Percentiles rank a stretch among this genome's conserved stretches.
Evolutionary conservation across 2,329 filamentous ascomycete genomes (phyloP).

Genomic region (Ascochyta fabae): DNA sequence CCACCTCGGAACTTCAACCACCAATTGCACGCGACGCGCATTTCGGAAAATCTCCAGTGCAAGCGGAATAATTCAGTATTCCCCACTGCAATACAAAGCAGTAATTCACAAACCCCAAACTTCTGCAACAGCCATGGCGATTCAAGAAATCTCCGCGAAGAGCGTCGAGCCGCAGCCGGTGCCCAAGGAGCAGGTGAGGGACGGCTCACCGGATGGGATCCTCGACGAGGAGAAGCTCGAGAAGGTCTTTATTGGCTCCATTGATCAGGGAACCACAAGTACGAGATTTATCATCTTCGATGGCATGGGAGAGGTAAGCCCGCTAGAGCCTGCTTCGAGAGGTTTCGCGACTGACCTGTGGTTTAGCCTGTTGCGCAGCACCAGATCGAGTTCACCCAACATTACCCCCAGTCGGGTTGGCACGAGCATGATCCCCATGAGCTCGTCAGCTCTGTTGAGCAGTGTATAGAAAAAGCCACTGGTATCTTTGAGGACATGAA

Average conservation of each 20-base stretch:
- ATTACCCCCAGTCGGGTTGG: slow-evolving; percentile 87
- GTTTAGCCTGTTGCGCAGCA: slow-evolving; percentile 75
- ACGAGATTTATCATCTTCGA: slow-evolving; percentile 92
- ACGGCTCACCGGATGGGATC: slow-evolving; percentile 22
- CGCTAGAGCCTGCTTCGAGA: background rate
- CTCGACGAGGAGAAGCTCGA: slow-evolving; percentile 47
- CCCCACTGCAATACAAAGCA: slow-evolving; percentile 6
- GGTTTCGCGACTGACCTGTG: slow-evolving; percentile 2
- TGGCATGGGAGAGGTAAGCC: slow-evolving; percentile 62
- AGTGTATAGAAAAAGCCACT: slow-evolving; percentile 79
- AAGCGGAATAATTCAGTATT: slow-evolving; percentile 25
- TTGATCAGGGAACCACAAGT: slow-evolving; percentile 90
- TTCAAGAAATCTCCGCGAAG: slow-evolving; percentile 36
- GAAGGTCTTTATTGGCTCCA: slow-evolving; percentile 79
- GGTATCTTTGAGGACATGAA: slow-evolving; percentile 74
- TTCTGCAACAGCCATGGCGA: slow-evolving; percentile 29
- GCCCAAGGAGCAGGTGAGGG: slow-evolving; percentile 38
- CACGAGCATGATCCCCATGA: slow-evolving; percentile 87
- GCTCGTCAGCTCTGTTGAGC: slow-evolving; percentile 75
- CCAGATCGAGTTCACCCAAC: slow-evolving; percentile 85
- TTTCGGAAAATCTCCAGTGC: slow-evolving; percentile 17
- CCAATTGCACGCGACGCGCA: slow-evolving; percentile 21
- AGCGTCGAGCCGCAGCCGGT: slow-evolving; percentile 40
- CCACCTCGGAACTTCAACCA: slow-evolving; percentile 21
- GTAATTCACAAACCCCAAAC: slow-evolving; percentile 1